Base-by-base conservation (phyloP, 2,329 filamentous ascomycete species). In the Aspergillus chevalieri region DNA sequence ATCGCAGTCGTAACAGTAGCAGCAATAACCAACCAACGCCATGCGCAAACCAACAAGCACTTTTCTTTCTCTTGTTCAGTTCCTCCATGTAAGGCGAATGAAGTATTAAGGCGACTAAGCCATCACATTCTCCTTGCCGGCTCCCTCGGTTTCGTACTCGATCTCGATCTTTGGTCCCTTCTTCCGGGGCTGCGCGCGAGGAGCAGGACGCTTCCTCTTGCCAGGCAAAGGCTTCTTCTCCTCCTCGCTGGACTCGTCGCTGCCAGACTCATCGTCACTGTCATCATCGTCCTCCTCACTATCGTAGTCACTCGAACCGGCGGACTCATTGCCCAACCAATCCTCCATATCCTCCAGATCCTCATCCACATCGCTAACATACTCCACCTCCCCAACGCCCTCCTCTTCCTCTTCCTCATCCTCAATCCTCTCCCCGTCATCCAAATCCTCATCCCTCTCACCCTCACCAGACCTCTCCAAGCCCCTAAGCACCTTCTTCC, bases 341-440 rank as follows among this genome's bases (percentile, higher is more conserved):
- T 97, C 92, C 70, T 97, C 88, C 47, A 97, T 95, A 66, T 97
- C 92, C 70, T 96, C 89, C 46, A 97, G 81, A 64, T 90, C 87
- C 47, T 80, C 89, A 43, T 91, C 91, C 49, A 95, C 74, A 67
- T 96, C 93, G 64, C 87, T 92, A 51, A 97, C 89, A 63, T 96
- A 97, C 74, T 97, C 90, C 43, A 97, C 86, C 52, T 86, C 81
- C 43, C 83, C 87, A 51, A 85, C 84, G 47, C 83, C 44, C 58
- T 87, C 85, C 54, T 83, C 80, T 61, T 87, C 84, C 39, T 83
- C 77, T 48, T 86, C 84, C 44, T 87, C 82, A 3, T 88, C 85
- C 22, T 90, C 87, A 33, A 87, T 84, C 58, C 88, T 84, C 55
- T 94, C 83, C 8, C 91, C 92, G 59, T 91, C 84, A 67, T 96